Percentiles rank a stretch among this genome's conserved stretches.
Conservation (phyloP, 192 early-diverging fungal genomes). For the Podila epigama region DNA sequence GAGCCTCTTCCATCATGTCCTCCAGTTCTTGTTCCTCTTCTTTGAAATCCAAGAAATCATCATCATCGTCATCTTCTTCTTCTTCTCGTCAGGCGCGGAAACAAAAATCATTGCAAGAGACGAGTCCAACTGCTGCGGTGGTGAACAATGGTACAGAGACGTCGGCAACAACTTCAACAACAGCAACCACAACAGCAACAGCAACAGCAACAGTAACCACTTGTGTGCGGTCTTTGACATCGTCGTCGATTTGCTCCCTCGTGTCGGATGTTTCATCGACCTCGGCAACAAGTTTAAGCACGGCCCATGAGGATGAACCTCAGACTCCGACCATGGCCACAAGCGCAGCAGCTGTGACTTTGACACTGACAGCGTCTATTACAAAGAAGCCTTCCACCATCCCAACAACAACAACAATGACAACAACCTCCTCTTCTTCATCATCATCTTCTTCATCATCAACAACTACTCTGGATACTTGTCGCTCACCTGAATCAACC, state of each 20-base stretch:
- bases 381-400: too few relatives aligned
- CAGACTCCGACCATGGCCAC: constrained; percentile 27
- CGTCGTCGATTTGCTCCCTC: constrained; percentile 33
- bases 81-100: too few relatives aligned
- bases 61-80: too few relatives aligned
- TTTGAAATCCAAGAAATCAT: too few relatives aligned
- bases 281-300: not conserved
- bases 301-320: constrained; percentile 15
- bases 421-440: constrained; percentile 4
- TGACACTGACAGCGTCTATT: too few relatives aligned
- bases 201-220: constrained; percentile 4
- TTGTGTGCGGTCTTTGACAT: too few relatives aligned
- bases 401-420: constrained; percentile 22
- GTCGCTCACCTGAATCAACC: constrained; percentile 28
- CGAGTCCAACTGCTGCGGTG: too few relatives aligned
- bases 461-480: not conserved
- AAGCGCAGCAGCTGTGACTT: too few relatives aligned
- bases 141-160: not conserved
- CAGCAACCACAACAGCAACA: not conserved
- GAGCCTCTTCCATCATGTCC: not conserved
- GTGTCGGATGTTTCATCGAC: constrained; percentile 27
- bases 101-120: too few relatives aligned
- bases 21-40: too few relatives aligned
- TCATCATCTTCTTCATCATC: too few relatives aligned
- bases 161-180: not conserved